These are phyloP conservation scores for Thalassiosira oceanica DNA, from an alignment of 352 stramenopile species.

Conservation along the genomic window DNA sequence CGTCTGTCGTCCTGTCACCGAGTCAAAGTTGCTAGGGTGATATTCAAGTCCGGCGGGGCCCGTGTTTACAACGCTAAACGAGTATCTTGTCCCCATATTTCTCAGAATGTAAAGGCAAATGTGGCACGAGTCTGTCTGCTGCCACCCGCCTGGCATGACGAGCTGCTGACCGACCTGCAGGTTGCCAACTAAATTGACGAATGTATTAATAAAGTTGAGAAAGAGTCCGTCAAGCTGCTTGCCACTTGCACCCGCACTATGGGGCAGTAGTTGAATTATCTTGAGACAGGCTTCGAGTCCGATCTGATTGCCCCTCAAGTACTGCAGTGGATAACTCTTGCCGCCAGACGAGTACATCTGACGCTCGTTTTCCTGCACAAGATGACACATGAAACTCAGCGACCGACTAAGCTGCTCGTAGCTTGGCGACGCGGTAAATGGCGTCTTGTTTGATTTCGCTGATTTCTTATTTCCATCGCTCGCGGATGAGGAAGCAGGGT, in stretches of 20 bases:
- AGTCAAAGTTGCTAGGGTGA: conserved; percentile 77
- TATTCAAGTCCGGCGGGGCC: conserved; percentile 78
- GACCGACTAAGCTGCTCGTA: conserved; percentile 80
- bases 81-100: conserved; percentile 67
- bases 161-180: conserved; percentile 73
- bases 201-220: conserved; percentile 82
- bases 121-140: conserved; percentile 63
- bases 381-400: conserved; percentile 74
- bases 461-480: too few species aligned
- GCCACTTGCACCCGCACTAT: conserved; percentile 72
- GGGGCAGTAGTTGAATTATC: conserved; percentile 73
- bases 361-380: conserved; percentile 68
- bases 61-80: conserved; percentile 80
- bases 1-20: conserved; percentile 69
- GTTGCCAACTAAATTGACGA: conserved; percentile 80
- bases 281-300: conserved; percentile 78
- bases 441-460: too few species aligned
- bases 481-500: too few species aligned
- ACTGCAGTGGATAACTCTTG: conserved; percentile 44
- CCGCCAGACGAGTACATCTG: conserved; percentile 18
- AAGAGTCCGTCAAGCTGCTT: conserved; percentile 75
- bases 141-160: conserved; percentile 78
- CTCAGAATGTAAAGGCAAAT: conserved; percentile 80
- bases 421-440: conserved; percentile 48
- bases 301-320: conserved; percentile 72